Base-by-base conservation (phyloP, 2,329 filamentous ascomycete genomes). In the Colletotrichum filicis region DNA sequence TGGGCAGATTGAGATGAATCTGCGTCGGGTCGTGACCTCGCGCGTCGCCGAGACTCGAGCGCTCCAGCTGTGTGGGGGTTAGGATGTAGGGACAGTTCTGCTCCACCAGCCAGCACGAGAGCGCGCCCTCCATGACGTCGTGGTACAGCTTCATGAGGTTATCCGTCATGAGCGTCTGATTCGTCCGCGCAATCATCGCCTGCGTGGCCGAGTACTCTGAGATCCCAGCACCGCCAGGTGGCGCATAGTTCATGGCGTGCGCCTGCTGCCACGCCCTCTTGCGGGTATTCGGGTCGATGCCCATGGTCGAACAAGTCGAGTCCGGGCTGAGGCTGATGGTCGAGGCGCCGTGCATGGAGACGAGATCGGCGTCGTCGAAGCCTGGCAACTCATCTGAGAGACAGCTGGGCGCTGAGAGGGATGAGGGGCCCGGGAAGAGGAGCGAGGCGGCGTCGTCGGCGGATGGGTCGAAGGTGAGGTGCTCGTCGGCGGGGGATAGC, bases 21-120 rank as follows among this genome's bases (percentile, higher is more conserved):
- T n/a, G 30, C 3, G 11, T 5, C 5, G 8, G 16, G 16, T 37
- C 16, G 2, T n/a, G 7, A 3, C n/a, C 11, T 42, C n/a, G 85
- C 85, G 87, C 0, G 81, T 80, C 0, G 84, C 79, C 0, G 6
- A 46, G 1, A 12, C 24, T n/a, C 8, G 63, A 16, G 12, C 42
- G 24, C 5, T 22, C 30, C 52, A 59, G 22, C 26, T 55, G 42
- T 19, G 68, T 5, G 3, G 5, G 56, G 46, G 5, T 3, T 3
- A 49, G 16, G 1, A 73, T 14, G 75, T 89, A 89, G 0, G 87
- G 87, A 66, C 87, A 89, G 3, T 86, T 89, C 59, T 83, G 82
- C 73, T 89, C 87, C 0, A 86, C 87, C 22, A 89, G 75, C 87
- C 87, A 89, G 76, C 87, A 89, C 1, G 86, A 85, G 7, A 89